Evolutionary conservation across 306 rosid species (phyloP), one percentile per base, ranked within the genome.

Genomic region (Fagus sylvatica): DNA sequence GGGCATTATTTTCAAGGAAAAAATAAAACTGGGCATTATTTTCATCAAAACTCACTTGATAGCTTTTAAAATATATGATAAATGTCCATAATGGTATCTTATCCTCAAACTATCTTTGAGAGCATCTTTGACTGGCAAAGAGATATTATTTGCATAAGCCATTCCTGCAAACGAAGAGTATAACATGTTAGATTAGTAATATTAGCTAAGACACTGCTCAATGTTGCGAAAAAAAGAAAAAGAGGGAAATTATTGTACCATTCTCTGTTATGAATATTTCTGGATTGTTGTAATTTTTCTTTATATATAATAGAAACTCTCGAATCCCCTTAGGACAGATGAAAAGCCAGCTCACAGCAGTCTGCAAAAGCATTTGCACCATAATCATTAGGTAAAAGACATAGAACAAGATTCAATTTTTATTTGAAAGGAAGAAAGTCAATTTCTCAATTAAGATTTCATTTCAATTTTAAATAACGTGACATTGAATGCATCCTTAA

Each of bases 241-340:
- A 0, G n/a, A 4, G 11, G 41, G 13, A 49, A 53, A 51, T 36
- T n/a, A 7, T 22, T 2, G 43, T 85, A 88, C 92, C 92, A 72
- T 88, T 88, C 74, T 90, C 90, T 16, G 88, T 90, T n/a, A 90
- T 74, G 80, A 76, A 84, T 34, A 90, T 59, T 0, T 59, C 30
- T 28, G 93, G 88, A 53, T 85, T 76, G 8, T 87, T 85, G 81
- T 84, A 89, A 0, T 56, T 65, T 10, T 71, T 41, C 76, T 51
- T 87, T 28, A 89, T 43, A 42, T 85, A 53, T 28, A 19, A 2
- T 80, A 85, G 4, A 37, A 87, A 76, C 39, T 41, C 40, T 62
- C 53, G 78, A 55, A 90, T 57, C 64, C 96, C 91, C 79, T 72
- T 79, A 0, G 96, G 95, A 70, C 75, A 79, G 53, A 88, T 64